Evolutionary conservation across 805 yeast species (phyloP).

Genomic region (Kurtzmaniella fragi): DNA sequence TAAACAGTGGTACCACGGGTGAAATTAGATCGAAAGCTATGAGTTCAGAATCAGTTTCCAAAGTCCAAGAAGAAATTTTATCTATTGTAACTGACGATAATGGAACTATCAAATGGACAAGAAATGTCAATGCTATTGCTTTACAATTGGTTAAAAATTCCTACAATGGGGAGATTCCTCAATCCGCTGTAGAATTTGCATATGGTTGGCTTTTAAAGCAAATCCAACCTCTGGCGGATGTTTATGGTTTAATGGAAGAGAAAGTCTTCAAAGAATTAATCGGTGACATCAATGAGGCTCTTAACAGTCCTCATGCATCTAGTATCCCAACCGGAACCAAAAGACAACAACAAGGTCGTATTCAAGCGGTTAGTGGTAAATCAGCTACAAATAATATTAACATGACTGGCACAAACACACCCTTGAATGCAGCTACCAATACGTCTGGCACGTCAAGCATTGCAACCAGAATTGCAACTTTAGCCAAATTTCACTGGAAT

Average conservation of each 20-base stretch:
- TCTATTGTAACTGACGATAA: conserved; percentile 80
- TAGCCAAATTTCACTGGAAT: conserved; percentile 75
- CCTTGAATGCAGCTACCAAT: conserved; percentile 2
- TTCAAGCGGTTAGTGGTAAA: conserved; percentile 3
- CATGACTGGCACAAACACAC: conserved; percentile 1
- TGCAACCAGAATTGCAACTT: conserved; percentile 56
- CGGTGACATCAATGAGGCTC: conserved; percentile 22
- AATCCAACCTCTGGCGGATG: conserved; percentile 76
- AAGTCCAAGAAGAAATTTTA: conserved; percentile 63
- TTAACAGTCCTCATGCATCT: conserved; percentile 6
- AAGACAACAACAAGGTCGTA: background rate
- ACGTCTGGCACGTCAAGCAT: conserved; percentile 49
- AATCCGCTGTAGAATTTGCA: conserved; percentile 50
- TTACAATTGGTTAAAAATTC: conserved; percentile 55
- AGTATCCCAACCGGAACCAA: background rate
- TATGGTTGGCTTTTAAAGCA: conserved; percentile 80
- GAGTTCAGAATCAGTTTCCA: conserved; percentile 33
- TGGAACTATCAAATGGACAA: conserved; percentile 88
- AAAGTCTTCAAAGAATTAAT: conserved; percentile 51
- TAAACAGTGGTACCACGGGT: conserved; percentile 22
- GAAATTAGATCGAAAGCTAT: conserved; percentile 11
- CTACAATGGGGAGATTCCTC: conserved; percentile 17
- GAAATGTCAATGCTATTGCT: conserved; percentile 68
- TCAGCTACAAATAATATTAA: background rate
- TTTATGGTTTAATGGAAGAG: conserved; percentile 71